Evolutionary conservation across 352 stramenopile species (phyloP), one percentile per base, ranked within the genome.

Genomic region (Phytophthora melonis): DNA sequence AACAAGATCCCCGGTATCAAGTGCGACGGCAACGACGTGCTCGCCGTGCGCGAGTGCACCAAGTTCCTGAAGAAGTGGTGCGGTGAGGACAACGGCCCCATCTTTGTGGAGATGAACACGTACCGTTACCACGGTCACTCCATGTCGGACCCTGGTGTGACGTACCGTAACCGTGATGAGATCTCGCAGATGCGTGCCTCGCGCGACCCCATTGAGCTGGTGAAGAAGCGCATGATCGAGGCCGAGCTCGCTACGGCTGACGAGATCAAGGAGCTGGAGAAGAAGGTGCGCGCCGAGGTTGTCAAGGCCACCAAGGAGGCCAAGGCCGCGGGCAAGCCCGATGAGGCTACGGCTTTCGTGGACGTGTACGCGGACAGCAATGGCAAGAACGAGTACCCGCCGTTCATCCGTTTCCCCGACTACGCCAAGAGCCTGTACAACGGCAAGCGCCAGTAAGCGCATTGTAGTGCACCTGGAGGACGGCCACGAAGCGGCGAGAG

Each of bases 111-210:
- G 87, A 98, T 99, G 93, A 99, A 98, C 88, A 99, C 98, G 64
- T 99, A 99, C 88, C 96, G 98, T 66, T 99, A 99, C 94, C 98
- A 99, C 85, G 98, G 98, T 65, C 98, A 99, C 88, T 99, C 96
- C 78, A 99, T 99, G 98, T 99, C 96, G 56, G 98, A 99, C 90
- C 98, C 98, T 13, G 98, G 98, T 65, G 99, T 99, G 47, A 99
- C 98, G 54, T 99, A 99, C 92, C 97, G 98, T 74, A 99, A 99
- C 87, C 95, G 98, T 74, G 98, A 99, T 69, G 98, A 99, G 87
- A 99, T 99, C 82, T 98, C 96, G 74, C 93, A 98, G 78, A 99
- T 99, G 75, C 94, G 98, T 75, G 95, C 97, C 41, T 99, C 98
- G 71, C 93, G 97, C 39, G 98, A 99, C 87, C 98, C 98, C 55